phyloP scores from a whole-genome alignment of 805 yeast genomes.

The Candida hispaniensis region DNA sequence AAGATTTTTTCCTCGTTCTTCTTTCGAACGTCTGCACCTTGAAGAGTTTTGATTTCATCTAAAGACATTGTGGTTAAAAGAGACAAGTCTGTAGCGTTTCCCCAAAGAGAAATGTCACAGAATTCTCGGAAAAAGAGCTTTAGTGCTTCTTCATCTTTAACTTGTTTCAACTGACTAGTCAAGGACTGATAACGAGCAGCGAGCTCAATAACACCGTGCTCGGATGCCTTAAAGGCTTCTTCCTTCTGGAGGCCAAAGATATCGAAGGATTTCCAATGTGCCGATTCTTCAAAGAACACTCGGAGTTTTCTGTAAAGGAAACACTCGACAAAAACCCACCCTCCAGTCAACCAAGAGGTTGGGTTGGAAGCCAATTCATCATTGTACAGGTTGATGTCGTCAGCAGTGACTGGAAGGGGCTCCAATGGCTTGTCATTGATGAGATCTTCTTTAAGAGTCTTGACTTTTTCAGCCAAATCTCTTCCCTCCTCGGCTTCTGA shows the following conservation, averaged over 20 bases:
- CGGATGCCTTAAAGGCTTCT: slow-evolving; percentile 63
- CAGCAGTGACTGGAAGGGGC: slow-evolving; percentile 32
- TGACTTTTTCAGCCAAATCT: slow-evolving; percentile 35
- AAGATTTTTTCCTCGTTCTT: slow-evolving; percentile 70
- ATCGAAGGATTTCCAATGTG: slow-evolving; percentile 51
- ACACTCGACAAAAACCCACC: slow-evolving; percentile 87
- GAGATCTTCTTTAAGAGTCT: slow-evolving; percentile 31
- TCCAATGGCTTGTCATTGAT: slow-evolving; percentile 33
- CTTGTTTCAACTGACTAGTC: slow-evolving; percentile 25
- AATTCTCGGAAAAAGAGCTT: slow-evolving; percentile 66
- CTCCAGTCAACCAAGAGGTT: slow-evolving; percentile 69
- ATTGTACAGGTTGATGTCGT: slow-evolving; percentile 49
- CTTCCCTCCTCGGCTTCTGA: slow-evolving; percentile 37
- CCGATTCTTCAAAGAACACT: slow-evolving; percentile 25
- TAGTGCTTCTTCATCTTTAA: slow-evolving; percentile 34
- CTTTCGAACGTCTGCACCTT: slow-evolving; percentile 79
- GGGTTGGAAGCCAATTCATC: slow-evolving; percentile 34
- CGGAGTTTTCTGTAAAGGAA: slow-evolving; percentile 53
- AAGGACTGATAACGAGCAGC: slow-evolving; percentile 51
- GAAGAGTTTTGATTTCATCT: slow-evolving; percentile 83
- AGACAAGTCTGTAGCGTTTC: slow-evolving; percentile 93
- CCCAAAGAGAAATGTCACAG: slow-evolving; percentile 87
- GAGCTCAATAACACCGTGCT: slow-evolving; percentile 68
- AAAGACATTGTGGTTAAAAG: slow-evolving; percentile 58
- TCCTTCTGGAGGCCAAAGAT: slow-evolving; percentile 62